Base-by-base conservation (phyloP, 1,284 basidiomycete genomes). In the Thecaphora frezii region DNA sequence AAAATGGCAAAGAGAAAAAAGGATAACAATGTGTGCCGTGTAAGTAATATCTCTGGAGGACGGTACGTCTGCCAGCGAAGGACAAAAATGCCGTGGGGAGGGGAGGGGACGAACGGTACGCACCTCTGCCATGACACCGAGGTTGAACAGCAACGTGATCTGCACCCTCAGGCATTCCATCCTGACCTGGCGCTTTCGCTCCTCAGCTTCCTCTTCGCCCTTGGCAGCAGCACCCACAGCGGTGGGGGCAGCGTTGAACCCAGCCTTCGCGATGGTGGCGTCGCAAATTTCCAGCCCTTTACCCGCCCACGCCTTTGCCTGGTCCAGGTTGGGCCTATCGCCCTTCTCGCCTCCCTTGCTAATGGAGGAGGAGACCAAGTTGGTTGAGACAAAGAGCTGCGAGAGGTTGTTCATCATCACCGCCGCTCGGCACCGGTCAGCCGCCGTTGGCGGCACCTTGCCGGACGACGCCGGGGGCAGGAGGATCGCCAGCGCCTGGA, bases 331-430 rank as follows among this genome's bases (percentile, higher is more conserved):
- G 13, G 43, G 12, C 1, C 46, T 37, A 10, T 37, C 33, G n/a
- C n/a, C 33, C 33, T 37, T 37, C 33, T n/a, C 33, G 40, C 23
- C 40, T 7, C 8, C 21, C 8, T 30, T 14, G 14, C 28, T 8
- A 14, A 8, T 14, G 28, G n/a, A 18, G 21, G 8, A 40, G 21
- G 8, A n/a, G 38, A n/a, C 21, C 7, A 41, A 5, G 23, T 45
- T 26, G 13, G 26, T 56, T 28, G 65, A 46, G 48, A 72, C 22
- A 12, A 78, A 58, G 2, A 76, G 61, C 50, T 78, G 76, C 13
- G 68, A 70, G 40, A 78, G 60, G 23, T 78, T 78, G 66, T 78
- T 78, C 76, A 78, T 78, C 18, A 78, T 51, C 5, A 78, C 58
- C 1, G 66, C 72, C 12, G 76, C 74, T 39, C 69, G 70, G 59